These are phyloP conservation scores for Fusarium abutilonis DNA, from an alignment of 2,329 filamentous ascomycete species.

Conservation along the genomic window DNA sequence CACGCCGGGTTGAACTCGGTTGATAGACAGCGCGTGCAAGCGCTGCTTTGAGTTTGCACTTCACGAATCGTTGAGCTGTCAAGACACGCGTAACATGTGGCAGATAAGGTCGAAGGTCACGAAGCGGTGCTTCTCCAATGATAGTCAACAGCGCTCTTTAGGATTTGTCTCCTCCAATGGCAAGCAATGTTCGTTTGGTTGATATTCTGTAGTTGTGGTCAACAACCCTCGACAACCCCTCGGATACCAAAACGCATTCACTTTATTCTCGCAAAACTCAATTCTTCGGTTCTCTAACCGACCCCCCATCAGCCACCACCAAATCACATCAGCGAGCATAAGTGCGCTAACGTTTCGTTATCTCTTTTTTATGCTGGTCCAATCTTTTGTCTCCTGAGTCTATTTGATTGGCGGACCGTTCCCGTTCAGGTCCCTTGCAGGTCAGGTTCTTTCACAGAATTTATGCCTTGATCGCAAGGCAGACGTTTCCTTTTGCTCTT, in stretches of 20 bases:
- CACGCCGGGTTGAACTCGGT: slow-evolving; percentile 22
- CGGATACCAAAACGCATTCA: slow-evolving; percentile 7
- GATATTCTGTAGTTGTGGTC: slow-evolving; percentile 2
- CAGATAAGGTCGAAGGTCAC: slow-evolving; percentile 2
- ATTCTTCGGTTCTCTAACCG: slow-evolving; percentile 5
- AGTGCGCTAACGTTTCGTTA: slow-evolving; percentile 19
- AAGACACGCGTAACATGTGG: slow-evolving; percentile 27
- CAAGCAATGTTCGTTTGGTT: neutral
- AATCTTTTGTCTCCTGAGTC: slow-evolving; percentile 12
- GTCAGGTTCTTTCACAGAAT: slow-evolving; percentile 14
- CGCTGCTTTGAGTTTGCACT: slow-evolving; percentile 29
- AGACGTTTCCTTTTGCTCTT: slow-evolving; percentile 18
- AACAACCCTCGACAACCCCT: slow-evolving; percentile 4
- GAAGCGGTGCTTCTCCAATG: neutral
- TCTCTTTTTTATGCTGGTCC: slow-evolving; percentile 8
- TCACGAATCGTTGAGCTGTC: slow-evolving; percentile 26
- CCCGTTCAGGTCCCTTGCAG: slow-evolving; percentile 29
- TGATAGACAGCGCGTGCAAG: slow-evolving; percentile 11
- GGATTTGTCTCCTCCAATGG: slow-evolving; percentile 11
- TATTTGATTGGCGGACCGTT: slow-evolving; percentile 28
- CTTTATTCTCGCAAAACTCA: slow-evolving; percentile 22
- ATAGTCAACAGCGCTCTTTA: neutral
- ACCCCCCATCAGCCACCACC: slow-evolving; percentile 18
- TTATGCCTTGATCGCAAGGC: slow-evolving; percentile 40
- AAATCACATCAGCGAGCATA: slow-evolving; percentile 8